Evolutionary conservation across 202 grass and related monocot species (phyloP).

Genomic region (Saccharum hybrid): DNA sequence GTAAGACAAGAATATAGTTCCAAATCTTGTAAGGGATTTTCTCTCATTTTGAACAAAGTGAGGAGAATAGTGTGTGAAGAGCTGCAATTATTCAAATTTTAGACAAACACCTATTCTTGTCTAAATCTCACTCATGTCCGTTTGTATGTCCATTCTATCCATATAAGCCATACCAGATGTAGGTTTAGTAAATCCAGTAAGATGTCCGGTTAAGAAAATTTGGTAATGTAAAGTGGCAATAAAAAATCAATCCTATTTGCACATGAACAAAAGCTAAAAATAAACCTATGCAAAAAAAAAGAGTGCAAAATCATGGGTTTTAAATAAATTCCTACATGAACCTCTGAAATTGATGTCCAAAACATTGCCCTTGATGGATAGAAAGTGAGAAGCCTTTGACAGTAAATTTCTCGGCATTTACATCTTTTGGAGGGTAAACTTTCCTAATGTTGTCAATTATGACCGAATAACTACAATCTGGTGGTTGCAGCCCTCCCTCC

Average conservation of each 20-base stretch:
- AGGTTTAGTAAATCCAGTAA: too few species aligned
- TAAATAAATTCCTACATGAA: background rate
- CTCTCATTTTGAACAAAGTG: too few species aligned
- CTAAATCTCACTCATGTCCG: too few species aligned
- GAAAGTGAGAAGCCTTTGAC: slow-evolving; percentile 59
- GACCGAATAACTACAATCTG: slow-evolving; percentile 44
- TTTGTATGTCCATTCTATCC: too few species aligned
- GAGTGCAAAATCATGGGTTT: background rate
- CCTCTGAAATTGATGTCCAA: slow-evolving; percentile 41
- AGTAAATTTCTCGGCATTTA: slow-evolving; percentile 62
- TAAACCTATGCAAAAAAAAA: background rate
- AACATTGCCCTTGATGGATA: slow-evolving; percentile 60
- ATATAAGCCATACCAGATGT: too few species aligned
- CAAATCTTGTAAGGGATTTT: too few species aligned
- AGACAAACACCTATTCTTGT: too few species aligned
- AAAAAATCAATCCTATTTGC: background rate
- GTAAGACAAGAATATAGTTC: too few species aligned
- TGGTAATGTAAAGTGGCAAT: background rate
- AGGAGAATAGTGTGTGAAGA: too few species aligned
- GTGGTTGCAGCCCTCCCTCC: slow-evolving; percentile 51
- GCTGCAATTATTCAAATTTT: too few species aligned
- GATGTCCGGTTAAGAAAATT: slow-evolving; percentile 33
- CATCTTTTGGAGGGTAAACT: slow-evolving; percentile 66
- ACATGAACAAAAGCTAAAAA: background rate
- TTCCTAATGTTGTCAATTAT: slow-evolving; percentile 68